These are phyloP conservation scores for Psilocybe mexicana DNA, from an alignment of 1,284 basidiomycete species.

Conservation along the genomic window DNA sequence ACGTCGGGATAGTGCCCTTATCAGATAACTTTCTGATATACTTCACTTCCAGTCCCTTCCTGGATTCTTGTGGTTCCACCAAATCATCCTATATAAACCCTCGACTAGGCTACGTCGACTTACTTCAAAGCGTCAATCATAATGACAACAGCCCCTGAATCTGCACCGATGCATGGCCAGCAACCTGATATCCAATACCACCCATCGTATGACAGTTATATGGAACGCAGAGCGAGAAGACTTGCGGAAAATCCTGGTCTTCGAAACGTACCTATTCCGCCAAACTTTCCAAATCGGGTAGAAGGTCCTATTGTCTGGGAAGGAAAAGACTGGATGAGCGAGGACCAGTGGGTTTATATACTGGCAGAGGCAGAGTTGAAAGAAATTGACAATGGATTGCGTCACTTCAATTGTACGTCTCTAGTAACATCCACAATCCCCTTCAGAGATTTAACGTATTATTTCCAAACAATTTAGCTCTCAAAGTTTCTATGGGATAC, in stretches of 20 bases:
- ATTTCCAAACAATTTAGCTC: not conserved
- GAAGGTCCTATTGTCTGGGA: conserved; percentile 43
- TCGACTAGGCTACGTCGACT: not conserved
- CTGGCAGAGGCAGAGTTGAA: conserved; percentile 33
- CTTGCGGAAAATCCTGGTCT: conserved; percentile 38
- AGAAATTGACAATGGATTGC: conserved; percentile 38
- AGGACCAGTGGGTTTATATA: conserved; percentile 42
- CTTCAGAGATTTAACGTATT: conserved; percentile 18
- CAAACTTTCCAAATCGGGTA: conserved; percentile 35
- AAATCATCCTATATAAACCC: not conserved
- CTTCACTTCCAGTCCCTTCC: no score
- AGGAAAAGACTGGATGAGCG: conserved; percentile 41
- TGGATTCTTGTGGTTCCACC: no score
- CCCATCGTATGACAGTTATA: conserved; percentile 38
- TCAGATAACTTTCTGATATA: conserved; percentile 8
- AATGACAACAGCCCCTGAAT: not conserved
- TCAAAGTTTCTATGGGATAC: conserved; percentile 28
- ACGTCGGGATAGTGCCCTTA: not conserved
- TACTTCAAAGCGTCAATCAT: not conserved
- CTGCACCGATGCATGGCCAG: not conserved
- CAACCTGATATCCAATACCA: conserved; percentile 46
- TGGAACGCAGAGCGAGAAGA: conserved; percentile 36
- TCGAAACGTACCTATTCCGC: conserved; percentile 33
- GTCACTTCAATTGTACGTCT: conserved; percentile 37
- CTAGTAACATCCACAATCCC: not conserved